Conservation (phyloP, 1,139 yeast genomes). For the Yamadazyma mexicana region DNA sequence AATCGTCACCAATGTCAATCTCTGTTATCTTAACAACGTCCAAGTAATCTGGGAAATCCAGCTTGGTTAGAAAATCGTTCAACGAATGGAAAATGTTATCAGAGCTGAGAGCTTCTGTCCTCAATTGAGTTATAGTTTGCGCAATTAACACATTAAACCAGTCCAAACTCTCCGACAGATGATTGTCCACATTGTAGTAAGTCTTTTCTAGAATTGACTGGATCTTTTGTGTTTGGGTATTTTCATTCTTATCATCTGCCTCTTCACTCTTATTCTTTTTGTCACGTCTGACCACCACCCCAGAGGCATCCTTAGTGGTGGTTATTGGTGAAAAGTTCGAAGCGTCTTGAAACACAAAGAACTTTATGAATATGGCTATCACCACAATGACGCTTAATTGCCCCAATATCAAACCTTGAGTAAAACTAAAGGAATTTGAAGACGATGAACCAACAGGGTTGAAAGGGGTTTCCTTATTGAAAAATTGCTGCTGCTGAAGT, state of each 20-base stretch:
- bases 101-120: slow-evolving; percentile 80
- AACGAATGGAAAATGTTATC: slow-evolving; percentile 83
- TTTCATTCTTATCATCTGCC: slow-evolving; percentile 23
- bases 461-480: slow-evolving; percentile 16
- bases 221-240: slow-evolving; percentile 17
- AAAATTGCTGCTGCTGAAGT: slow-evolving; percentile 29
- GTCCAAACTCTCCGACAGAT: slow-evolving; percentile 86
- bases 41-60: slow-evolving; percentile 73
- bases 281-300: slow-evolving; percentile 39
- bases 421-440: slow-evolving; percentile 56
- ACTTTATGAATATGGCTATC: slow-evolving; percentile 74
- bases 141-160: slow-evolving; percentile 97
- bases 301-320: slow-evolving; percentile 33
- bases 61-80: slow-evolving; percentile 51
- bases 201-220: slow-evolving; percentile 77
- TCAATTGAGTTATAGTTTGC: slow-evolving; percentile 81
- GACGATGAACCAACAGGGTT: slow-evolving; percentile 6
- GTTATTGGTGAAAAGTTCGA: slow-evolving; percentile 36
- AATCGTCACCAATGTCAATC: slow-evolving; percentile 91
- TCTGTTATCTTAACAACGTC: slow-evolving; percentile 81
- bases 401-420: slow-evolving; percentile 78
- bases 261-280: slow-evolving; percentile 21
- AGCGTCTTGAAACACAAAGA: slow-evolving; percentile 85
- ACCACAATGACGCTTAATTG: slow-evolving; percentile 80
- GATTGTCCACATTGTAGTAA: slow-evolving; percentile 85